Conservation (phyloP, 768 basidiomycete species). For the Lyophyllum shimeji region DNA sequence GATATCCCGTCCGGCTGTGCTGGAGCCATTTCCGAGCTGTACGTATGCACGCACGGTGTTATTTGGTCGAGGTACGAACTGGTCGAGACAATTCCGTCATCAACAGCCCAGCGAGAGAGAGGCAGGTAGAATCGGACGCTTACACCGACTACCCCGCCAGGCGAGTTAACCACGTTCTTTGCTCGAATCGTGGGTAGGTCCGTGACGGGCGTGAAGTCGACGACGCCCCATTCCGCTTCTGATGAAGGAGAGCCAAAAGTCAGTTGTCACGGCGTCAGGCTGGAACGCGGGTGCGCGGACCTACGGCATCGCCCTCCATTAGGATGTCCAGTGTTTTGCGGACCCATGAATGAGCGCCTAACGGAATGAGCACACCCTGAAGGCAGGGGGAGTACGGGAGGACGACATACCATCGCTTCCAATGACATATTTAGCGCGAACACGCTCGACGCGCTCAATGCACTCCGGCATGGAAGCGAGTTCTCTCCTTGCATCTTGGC, state of each 20-base stretch:
- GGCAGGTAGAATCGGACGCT: too few relatives aligned
- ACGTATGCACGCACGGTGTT: constrained; percentile 2
- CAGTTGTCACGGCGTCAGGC: neutral
- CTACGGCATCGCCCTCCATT: neutral
- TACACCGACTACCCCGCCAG: neutral
- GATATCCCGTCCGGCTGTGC: neutral
- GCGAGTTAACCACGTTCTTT: neutral
- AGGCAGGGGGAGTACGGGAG: neutral
- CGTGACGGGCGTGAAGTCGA: constrained; percentile 3
- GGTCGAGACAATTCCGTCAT: neutral
- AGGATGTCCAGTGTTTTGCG: neutral
- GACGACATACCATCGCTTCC: neutral
- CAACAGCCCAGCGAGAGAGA: neutral
- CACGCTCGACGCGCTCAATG: neutral
- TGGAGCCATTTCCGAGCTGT: neutral
- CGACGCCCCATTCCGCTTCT: constrained; percentile 1
- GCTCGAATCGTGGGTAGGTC: constrained; percentile 1
- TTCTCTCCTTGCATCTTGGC: neutral
- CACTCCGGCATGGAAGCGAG: neutral
- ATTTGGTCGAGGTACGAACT: constrained; percentile 1
- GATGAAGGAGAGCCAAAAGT: neutral
- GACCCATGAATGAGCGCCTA: constrained; percentile 7
- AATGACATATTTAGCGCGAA: constrained; percentile 3
- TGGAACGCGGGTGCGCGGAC: neutral
- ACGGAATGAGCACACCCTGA: neutral